A percentile compares a stretch with the other conserved stretches of the same genome.
Evolutionary conservation across 2,329 filamentous ascomycete species (phyloP).

Genomic region (Phyllachora maydis): DNA sequence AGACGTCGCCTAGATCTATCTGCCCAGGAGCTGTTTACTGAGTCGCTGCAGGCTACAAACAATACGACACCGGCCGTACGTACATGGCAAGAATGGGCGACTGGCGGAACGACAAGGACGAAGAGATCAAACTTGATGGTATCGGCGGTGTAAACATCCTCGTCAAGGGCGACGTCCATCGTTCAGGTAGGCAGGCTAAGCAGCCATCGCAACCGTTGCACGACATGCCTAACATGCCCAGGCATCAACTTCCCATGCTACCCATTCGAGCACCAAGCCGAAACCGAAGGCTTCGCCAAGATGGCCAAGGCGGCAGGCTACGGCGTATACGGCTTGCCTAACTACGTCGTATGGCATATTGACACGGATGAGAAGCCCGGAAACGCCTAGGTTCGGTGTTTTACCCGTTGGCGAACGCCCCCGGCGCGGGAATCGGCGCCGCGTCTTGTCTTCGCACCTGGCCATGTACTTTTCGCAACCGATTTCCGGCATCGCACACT

Average conservation of each 20-base stretch:
- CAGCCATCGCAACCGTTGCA: background rate
- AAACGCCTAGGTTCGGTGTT: slow-evolving; percentile 42
- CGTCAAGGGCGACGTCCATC: slow-evolving; percentile 93
- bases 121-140: slow-evolving; percentile 81
- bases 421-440: too few species aligned
- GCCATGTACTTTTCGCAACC: too few species aligned
- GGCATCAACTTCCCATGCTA: slow-evolving; percentile 97
- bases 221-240: slow-evolving; percentile 12
- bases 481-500: too few species aligned
- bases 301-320: slow-evolving; percentile 97
- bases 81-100: slow-evolving; percentile 88
- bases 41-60: slow-evolving; percentile 61
- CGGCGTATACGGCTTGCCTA: slow-evolving; percentile 76
- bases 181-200: slow-evolving; percentile 46
- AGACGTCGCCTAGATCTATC: too few species aligned
- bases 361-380: slow-evolving; percentile 90
- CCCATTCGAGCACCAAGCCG: slow-evolving; percentile 94
- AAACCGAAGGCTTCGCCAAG: slow-evolving; percentile 95
- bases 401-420: too few species aligned
- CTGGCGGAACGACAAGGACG: slow-evolving; percentile 78
- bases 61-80: slow-evolving; percentile 75
- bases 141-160: slow-evolving; percentile 95
- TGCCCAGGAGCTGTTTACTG: too few species aligned
- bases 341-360: slow-evolving; percentile 97
- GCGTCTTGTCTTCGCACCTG: too few species aligned